Evolutionary conservation across 2,329 filamentous ascomycete genomes (phyloP).

Genomic region (Pseudogymnoascus sp.): DNA sequence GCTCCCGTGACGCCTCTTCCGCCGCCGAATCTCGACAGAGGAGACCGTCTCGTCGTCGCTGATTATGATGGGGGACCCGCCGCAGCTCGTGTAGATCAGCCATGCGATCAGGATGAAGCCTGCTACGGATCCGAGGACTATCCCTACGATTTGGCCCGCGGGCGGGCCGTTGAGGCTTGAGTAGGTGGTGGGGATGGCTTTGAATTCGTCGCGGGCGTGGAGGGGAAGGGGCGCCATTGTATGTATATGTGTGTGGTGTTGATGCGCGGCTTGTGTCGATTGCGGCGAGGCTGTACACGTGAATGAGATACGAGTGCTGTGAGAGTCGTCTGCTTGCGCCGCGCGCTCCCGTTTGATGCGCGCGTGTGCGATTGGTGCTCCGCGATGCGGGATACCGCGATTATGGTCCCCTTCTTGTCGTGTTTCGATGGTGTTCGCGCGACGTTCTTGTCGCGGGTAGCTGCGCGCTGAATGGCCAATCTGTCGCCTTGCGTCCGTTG

Average conservation of each 20-base stretch:
- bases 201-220: constrained; percentile 17
- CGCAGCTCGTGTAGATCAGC: constrained; percentile 33
- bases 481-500: background rate
- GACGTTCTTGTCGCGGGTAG: background rate
- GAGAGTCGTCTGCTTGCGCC: background rate
- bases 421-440: background rate
- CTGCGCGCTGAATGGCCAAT: background rate
- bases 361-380: background rate
- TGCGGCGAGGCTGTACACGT: background rate
- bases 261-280: background rate
- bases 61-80: constrained; percentile 15
- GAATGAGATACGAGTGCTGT: background rate
- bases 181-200: constrained; percentile 54
- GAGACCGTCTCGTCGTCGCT: constrained; percentile 15
- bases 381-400: background rate
- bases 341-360: background rate
- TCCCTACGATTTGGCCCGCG: constrained; percentile 51
- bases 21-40: constrained; percentile 22
- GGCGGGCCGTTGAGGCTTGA: constrained; percentile 42
- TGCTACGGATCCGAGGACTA: constrained; percentile 45
- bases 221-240: background rate
- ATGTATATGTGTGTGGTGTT: background rate
- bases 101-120: constrained; percentile 45
- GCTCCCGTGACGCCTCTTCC: constrained; percentile 6
- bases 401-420: background rate